Conservation (phyloP, 257 asterid genomes). For the Solanum tacnaense region DNA sequence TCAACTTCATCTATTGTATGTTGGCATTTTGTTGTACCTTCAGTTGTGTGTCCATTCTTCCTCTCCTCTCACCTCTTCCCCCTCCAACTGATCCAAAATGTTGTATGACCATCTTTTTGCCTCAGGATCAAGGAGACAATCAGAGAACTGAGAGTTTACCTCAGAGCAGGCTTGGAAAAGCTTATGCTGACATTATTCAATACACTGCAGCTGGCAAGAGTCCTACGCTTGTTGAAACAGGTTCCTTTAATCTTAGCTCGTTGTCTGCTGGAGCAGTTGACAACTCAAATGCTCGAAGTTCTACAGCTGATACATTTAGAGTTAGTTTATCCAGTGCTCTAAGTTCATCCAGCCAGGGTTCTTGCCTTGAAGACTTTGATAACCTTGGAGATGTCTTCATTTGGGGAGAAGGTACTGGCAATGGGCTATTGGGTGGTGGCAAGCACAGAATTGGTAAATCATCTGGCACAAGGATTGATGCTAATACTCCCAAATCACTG, state of each 20-base stretch:
- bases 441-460: slow-evolving; percentile 12
- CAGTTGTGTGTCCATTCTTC: not conserved
- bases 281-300: slow-evolving; percentile 33
- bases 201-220: slow-evolving; percentile 51
- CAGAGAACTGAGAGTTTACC: slow-evolving; percentile 31
- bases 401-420: slow-evolving; percentile 78
- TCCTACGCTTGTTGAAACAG: slow-evolving; percentile 26
- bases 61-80: not conserved
- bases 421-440: slow-evolving; percentile 66
- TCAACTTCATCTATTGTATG: slow-evolving; percentile 43
- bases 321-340: slow-evolving; percentile 82
- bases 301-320: slow-evolving; percentile 52
- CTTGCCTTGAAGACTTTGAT: slow-evolving; percentile 66
- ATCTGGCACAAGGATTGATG: slow-evolving; percentile 22
- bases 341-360: slow-evolving; percentile 91
- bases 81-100: not conserved
- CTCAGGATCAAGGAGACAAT: slow-evolving; percentile 47
- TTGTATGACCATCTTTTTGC: slow-evolving; percentile 3
- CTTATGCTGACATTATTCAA: slow-evolving; percentile 58
- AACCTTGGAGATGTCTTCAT: slow-evolving; percentile 76
- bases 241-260: slow-evolving; percentile 10
- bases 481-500: slow-evolving; percentile 55
- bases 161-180: slow-evolving; percentile 66
- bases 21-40: slow-evolving; percentile 3
- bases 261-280: slow-evolving; percentile 29